Evolutionary conservation across 2,329 filamentous ascomycete species (phyloP).

Genomic region (Colletotrichum scovillei): DNA sequence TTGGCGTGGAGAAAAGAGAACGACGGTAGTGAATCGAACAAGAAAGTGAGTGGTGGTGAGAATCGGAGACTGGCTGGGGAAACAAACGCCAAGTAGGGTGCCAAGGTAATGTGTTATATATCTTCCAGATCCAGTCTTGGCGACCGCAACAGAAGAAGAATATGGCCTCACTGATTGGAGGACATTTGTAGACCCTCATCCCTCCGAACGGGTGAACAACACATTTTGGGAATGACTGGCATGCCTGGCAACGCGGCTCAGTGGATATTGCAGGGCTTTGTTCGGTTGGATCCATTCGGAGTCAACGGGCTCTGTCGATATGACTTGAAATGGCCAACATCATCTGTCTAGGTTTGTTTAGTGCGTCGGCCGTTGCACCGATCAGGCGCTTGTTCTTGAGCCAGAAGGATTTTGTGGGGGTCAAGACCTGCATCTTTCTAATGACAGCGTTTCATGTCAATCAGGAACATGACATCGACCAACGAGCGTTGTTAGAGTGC

Average conservation of each 20-base stretch:
- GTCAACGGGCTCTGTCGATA: not conserved
- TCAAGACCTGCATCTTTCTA: constrained; percentile 1
- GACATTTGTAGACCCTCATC: constrained; percentile 8
- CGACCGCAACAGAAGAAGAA: not conserved
- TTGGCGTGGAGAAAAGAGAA: constrained; percentile 21
- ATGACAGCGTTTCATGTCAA: constrained; percentile 18
- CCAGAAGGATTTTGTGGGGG: not conserved
- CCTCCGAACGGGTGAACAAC: constrained; percentile 20
- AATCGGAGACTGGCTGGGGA: constrained; percentile 7
- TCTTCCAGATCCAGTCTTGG: constrained; percentile 10
- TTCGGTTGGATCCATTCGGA: not conserved
- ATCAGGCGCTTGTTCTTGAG: not conserved
- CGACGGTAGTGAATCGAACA: constrained; percentile 8
- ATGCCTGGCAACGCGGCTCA: constrained; percentile 4
- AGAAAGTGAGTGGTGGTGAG: constrained; percentile 9
- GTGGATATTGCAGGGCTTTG: constrained; percentile 8
- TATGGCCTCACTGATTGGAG: constrained; percentile 15
- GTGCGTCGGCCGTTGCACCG: not conserved
- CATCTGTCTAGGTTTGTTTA: constrained; percentile 6
- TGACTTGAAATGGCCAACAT: not conserved
- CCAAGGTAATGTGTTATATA: constrained; percentile 29
- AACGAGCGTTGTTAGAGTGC: no score
- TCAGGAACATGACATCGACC: not conserved
- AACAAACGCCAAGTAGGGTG: constrained; percentile 1
- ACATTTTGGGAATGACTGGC: constrained; percentile 16